Conservation (phyloP, 805 yeast genomes). For the Cyberlindnera mrakii region DNA sequence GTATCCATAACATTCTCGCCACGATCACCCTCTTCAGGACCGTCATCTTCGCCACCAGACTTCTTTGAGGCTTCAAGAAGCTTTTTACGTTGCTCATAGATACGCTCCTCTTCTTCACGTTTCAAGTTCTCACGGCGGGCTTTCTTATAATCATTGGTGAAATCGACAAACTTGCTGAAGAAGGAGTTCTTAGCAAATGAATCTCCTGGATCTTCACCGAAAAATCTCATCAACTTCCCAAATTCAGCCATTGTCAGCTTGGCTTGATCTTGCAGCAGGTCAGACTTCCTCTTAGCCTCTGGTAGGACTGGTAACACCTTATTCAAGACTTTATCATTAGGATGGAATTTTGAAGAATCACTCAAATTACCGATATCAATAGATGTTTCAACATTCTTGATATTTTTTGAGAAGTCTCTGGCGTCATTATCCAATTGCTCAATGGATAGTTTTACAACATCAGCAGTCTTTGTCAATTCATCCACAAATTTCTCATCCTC, state of each 20-base stretch:
- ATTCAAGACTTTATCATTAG: constrained; percentile 53
- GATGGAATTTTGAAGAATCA: constrained; percentile 57
- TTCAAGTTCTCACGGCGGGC: constrained; percentile 61
- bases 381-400: constrained; percentile 47
- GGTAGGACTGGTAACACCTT: constrained; percentile 48
- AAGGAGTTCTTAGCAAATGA: constrained; percentile 52
- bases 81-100: constrained; percentile 59
- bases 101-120: constrained; percentile 60
- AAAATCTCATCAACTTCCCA: constrained; percentile 56
- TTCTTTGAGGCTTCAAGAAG: constrained; percentile 35
- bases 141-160: constrained; percentile 53
- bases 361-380: constrained; percentile 60
- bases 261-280: constrained; percentile 44
- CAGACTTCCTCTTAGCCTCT: constrained; percentile 48
- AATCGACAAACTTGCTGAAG: constrained; percentile 54
- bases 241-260: constrained; percentile 45
- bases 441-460: constrained; percentile 54
- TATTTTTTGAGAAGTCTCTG: constrained; percentile 42
- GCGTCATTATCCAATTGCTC: constrained; percentile 60
- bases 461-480: constrained; percentile 48
- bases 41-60: background rate
- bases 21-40: constrained; percentile 21
- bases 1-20: constrained; percentile 71
- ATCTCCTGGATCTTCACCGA: constrained; percentile 60
- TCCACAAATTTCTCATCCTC: constrained; percentile 55